phyloP scores from a whole-genome alignment of 352 stramenopile genomes.

The Saprolegnia diclina region DNA sequence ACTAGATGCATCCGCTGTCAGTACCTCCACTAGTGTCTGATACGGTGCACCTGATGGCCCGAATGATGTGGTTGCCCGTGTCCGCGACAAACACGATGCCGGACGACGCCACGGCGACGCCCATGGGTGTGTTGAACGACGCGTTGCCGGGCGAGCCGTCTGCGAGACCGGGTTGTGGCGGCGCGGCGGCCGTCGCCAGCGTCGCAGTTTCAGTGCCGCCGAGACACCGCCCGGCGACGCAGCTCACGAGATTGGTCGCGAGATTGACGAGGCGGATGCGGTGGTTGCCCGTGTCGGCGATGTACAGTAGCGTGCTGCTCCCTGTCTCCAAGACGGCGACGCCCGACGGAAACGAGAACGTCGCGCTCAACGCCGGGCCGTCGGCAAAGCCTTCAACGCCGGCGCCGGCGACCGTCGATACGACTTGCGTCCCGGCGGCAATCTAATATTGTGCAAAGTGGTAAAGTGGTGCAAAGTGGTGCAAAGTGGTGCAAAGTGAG shows the following conservation, averaged over 20 bases:
- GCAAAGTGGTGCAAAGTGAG: not conserved
- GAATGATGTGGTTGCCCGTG: conserved; percentile 93
- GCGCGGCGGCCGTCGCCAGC: conserved; percentile 33
- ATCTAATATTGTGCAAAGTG: conserved; percentile 6
- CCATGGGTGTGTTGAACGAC: conserved; percentile 90
- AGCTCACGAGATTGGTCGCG: conserved; percentile 47
- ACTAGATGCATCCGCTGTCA: conserved; percentile 30
- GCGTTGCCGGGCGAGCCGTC: conserved; percentile 76
- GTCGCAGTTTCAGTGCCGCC: conserved; percentile 57
- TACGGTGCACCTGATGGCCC: conserved; percentile 53
- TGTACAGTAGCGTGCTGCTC: conserved; percentile 67
- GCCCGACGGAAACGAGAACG: conserved; percentile 69
- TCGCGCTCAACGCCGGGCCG: conserved; percentile 36
- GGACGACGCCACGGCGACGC: conserved; percentile 69
- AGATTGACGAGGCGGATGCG: conserved; percentile 79
- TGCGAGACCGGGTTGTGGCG: conserved; percentile 79
- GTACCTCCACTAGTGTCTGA: not conserved
- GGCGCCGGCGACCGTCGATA: conserved; percentile 22
- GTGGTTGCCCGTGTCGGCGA: conserved; percentile 94
- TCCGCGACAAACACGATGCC: conserved; percentile 92
- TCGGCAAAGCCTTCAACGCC: conserved; percentile 32
- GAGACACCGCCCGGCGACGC: conserved; percentile 85
- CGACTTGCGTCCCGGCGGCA: not conserved
- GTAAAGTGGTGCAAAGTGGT: not conserved
- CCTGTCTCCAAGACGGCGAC: conserved; percentile 44